phyloP scores from a whole-genome alignment of 2,329 filamentous ascomycete genomes.

The Ophiocordyceps camponoti-leonardi region DNA sequence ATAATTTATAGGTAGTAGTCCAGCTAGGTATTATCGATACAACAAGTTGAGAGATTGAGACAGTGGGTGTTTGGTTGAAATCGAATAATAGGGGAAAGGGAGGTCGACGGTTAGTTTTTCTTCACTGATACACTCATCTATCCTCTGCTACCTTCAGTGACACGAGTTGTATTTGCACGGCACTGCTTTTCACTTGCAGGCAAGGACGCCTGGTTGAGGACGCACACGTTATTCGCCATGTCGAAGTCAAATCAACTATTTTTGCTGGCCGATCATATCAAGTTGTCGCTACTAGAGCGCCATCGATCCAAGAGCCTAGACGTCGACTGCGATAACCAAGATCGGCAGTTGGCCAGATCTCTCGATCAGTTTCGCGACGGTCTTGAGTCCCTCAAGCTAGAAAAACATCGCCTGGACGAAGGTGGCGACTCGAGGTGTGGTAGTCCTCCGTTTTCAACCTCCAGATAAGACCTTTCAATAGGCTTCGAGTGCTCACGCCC shows the following conservation, averaged over 20 bases:
- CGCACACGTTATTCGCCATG: slow-evolving; percentile 7
- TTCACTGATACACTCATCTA: too few relatives aligned
- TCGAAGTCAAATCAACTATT: slow-evolving; percentile 59
- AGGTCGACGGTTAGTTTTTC: too few relatives aligned
- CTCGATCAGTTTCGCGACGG: slow-evolving; percentile 75
- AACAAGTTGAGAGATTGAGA: too few relatives aligned
- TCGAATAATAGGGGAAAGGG: too few relatives aligned
- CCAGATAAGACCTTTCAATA: too few relatives aligned
- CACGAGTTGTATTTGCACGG: too few relatives aligned
- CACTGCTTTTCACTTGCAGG: too few relatives aligned
- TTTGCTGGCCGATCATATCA: slow-evolving; percentile 90
- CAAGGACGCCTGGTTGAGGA: too few relatives aligned
- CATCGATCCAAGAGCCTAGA: slow-evolving; percentile 71
- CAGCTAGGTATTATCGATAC: too few relatives aligned
- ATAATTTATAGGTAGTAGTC: too few relatives aligned
- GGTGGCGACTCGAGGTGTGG: slow-evolving; percentile 44
- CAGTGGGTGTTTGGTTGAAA: too few relatives aligned
- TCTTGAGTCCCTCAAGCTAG: slow-evolving; percentile 49
- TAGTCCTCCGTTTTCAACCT: background rate
- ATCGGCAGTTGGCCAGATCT: slow-evolving; percentile 76
- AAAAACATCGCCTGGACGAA: slow-evolving; percentile 46
- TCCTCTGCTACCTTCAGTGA: too few relatives aligned
- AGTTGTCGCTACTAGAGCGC: slow-evolving; percentile 83
- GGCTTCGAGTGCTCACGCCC: background rate
- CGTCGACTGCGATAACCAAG: slow-evolving; percentile 63